Evolutionary conservation across 2,329 filamentous ascomycete species (phyloP).

Genomic region (Aspergillus ochraceus): DNA sequence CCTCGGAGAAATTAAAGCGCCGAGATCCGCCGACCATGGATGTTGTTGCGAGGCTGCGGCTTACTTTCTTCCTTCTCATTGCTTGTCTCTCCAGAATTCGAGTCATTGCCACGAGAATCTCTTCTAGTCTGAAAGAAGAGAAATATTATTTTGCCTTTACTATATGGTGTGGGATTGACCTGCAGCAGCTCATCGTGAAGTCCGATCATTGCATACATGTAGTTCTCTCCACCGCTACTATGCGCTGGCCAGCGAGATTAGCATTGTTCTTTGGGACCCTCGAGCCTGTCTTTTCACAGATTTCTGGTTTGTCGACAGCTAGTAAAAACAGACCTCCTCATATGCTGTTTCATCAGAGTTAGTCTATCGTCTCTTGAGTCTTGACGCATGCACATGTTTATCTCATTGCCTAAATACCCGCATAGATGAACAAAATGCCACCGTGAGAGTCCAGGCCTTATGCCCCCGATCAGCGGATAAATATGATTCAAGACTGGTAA

Average conservation of each 20-base stretch:
- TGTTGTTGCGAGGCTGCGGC: neutral
- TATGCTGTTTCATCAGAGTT: conserved; percentile 18
- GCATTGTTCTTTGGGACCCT: neutral
- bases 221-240: conserved; percentile 11
- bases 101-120: neutral
- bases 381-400: neutral
- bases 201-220: conserved; percentile 8
- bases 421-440: conserved; percentile 21
- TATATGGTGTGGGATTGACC: neutral
- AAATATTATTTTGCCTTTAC: neutral
- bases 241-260: conserved; percentile 16
- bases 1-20: conserved; percentile 11
- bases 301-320: neutral
- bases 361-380: conserved; percentile 5
- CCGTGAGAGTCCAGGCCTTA: conserved; percentile 23
- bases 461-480: conserved; percentile 21
- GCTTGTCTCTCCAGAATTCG: neutral
- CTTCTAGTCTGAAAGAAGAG: neutral
- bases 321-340: conserved; percentile 1
- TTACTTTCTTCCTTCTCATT: neutral
- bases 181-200: neutral
- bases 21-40: conserved; percentile 7
- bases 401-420: neutral
- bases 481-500: conserved; percentile 7
- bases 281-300: neutral